Conservation (phyloP, 2,329 filamentous ascomycete species). For the Trichophyton simii region DNA sequence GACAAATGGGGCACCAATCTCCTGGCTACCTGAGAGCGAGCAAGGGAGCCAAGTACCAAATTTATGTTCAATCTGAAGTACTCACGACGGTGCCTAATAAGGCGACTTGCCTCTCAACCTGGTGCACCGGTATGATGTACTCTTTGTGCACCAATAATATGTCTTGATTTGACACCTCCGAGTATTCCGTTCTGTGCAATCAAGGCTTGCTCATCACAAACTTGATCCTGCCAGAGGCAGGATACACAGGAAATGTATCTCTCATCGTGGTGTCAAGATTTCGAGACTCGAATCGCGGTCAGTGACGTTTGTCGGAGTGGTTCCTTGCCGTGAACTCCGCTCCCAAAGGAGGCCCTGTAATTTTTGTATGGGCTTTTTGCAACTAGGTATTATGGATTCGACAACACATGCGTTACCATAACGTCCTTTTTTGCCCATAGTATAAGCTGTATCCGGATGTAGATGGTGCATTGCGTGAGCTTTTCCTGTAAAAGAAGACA, state of each 20-base stretch:
- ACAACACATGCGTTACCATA: neutral
- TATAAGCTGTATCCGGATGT: neutral
- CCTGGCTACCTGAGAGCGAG: neutral
- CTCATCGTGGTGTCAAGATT: neutral
- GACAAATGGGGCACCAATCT: neutral
- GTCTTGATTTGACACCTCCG: neutral
- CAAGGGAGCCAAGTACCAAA: neutral
- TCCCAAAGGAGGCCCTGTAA: neutral
- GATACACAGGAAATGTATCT: neutral
- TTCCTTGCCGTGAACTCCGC: neutral
- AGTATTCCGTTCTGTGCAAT: neutral
- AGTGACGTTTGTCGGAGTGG: neutral
- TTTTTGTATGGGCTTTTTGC: neutral
- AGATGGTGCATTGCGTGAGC: neutral
- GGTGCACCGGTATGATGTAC: neutral
- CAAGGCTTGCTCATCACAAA: neutral
- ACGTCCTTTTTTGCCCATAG: neutral
- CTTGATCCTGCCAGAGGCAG: neutral
- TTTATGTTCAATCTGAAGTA: neutral
- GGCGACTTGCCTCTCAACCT: neutral
- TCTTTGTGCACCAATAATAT: neutral
- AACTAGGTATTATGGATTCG: neutral
- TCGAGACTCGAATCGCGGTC: neutral
- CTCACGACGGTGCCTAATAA: neutral
- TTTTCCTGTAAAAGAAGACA: neutral